Base-by-base conservation (phyloP, 208 protist species). In the Herpetomonas samuelpessoai region DNA sequence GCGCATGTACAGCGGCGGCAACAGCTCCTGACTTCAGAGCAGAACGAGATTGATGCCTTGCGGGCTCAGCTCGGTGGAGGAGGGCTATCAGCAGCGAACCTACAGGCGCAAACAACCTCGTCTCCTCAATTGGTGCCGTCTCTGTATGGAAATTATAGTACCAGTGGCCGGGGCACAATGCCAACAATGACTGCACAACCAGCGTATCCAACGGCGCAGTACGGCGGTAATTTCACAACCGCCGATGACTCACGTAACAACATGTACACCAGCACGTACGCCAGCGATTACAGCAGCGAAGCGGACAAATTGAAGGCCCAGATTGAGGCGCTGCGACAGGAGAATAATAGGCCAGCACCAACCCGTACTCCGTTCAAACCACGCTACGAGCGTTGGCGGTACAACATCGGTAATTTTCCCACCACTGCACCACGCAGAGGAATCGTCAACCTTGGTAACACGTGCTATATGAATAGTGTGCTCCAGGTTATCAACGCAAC, bases 381-480 rank as follows among this genome's bases (percentile, higher is more conserved):
- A 19, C 44, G 28, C 19, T 82, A 87, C 60, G n/a, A 29, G 19
- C 19, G 14, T 26, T 85, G 80, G 68, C 9, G 29, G 1, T 78
- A 82, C 48, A 83, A 67, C 57, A 18, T 18, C 24, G 16, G 28
- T 16, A 57, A 52, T 55, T 65, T 45, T 28, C 10, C n/a, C 28
- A 31, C 62, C 4, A 77, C 53, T 27, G 38, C 45, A n/a, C 27
- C 24, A 21, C 69, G 82, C 26, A 54, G 88, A 25, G 93, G 93
- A 18, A 84, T 97, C 21, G 75, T 95, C 1, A 97, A 97, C 65
- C 68, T 97, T 18, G 91, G 93, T 10, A 97, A 97, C 62, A 97
- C 91, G 14, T 97, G 93, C 56, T 97, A 95, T 67, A 84, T 97
- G 72, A 97, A 97, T 57, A 92, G 88, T 49, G 77, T 95, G 7